phyloP scores from a whole-genome alignment of 2,329 filamentous ascomycete species.

The Keithomyces neogunnii region DNA sequence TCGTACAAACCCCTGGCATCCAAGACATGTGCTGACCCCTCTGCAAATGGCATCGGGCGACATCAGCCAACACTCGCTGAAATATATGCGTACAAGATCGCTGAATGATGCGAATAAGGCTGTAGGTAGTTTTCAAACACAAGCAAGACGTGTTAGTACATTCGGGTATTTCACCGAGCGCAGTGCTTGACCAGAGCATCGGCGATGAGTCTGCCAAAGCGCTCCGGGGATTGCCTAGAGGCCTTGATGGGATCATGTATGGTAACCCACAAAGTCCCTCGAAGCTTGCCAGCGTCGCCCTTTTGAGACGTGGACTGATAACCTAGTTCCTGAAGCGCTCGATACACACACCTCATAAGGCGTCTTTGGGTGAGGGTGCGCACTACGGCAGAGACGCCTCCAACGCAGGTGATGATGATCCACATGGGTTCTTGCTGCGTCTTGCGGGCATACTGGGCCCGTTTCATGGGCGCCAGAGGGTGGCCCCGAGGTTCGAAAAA shows the following conservation, averaged over 20 bases:
- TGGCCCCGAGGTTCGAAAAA: conserved; percentile 25
- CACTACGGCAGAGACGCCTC: conserved; percentile 15
- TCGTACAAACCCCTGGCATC: too few relatives aligned
- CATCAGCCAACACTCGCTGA: too few relatives aligned
- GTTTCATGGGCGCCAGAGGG: conserved; percentile 18
- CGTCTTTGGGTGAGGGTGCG: conserved; percentile 15
- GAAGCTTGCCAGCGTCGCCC: conserved; percentile 9
- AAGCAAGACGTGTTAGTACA: background rate
- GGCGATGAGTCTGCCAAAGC: conserved; percentile 14
- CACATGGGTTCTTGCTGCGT: conserved; percentile 21
- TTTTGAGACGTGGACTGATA: conserved; percentile 10
- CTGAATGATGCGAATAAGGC: too few relatives aligned
- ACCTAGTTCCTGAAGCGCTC: conserved; percentile 18
- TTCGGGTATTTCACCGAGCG: background rate
- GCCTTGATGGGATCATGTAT: conserved; percentile 12
- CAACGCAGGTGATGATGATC: conserved; percentile 17
- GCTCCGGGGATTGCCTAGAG: conserved; percentile 7
- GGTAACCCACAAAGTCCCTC: conserved; percentile 18
- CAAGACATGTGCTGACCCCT: too few relatives aligned
- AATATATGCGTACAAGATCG: background rate
- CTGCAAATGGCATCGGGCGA: too few relatives aligned
- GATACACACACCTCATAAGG: conserved; percentile 18
- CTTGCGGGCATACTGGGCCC: conserved; percentile 18
- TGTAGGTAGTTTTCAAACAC: background rate
- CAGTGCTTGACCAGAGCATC: conserved; percentile 7